Percentiles rank a stretch among this genome's conserved stretches.
Conservation (phyloP, 305 asterid genomes). For the Ilex paraguariensis region DNA sequence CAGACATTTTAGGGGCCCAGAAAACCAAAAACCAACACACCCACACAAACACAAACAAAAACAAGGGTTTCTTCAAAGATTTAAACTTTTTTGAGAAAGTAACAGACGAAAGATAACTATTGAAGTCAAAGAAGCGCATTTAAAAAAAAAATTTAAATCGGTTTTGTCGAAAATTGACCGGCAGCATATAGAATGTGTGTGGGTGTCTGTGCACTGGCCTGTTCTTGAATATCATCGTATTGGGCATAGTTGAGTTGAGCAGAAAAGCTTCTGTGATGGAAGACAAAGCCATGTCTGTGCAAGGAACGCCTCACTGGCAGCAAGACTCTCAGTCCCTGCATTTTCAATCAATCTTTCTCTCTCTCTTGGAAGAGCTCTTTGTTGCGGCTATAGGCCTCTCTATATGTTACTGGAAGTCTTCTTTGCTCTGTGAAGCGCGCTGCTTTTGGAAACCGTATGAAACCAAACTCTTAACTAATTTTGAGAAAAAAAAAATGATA, state of each 20-base stretch:
- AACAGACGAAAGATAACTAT: not conserved
- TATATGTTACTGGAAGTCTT: too few species aligned
- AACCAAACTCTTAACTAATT: too few species aligned
- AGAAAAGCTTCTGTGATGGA: slow-evolving; percentile 41
- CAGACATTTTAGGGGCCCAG: not conserved
- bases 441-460: too few species aligned
- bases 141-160: not conserved
- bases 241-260: slow-evolving; percentile 67
- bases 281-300: slow-evolving; percentile 30
- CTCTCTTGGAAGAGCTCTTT: not conserved
- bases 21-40: not conserved
- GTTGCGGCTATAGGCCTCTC: not conserved
- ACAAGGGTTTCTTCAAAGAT: not conserved
- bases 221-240: slow-evolving; percentile 58
- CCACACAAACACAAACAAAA: not conserved
- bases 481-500: too few species aligned
- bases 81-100: not conserved
- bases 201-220: slow-evolving; percentile 35
- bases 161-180: too few species aligned
- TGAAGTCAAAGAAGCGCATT: not conserved
- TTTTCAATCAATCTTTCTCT: slow-evolving; percentile 13
- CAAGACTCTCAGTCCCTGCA: slow-evolving; percentile 49
- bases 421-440: too few species aligned
- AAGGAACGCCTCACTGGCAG: slow-evolving; percentile 35
- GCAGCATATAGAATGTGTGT: too few species aligned